Conservation (phyloP, 805 yeast genomes). For the Wickerhamiella spandovensis region DNA sequence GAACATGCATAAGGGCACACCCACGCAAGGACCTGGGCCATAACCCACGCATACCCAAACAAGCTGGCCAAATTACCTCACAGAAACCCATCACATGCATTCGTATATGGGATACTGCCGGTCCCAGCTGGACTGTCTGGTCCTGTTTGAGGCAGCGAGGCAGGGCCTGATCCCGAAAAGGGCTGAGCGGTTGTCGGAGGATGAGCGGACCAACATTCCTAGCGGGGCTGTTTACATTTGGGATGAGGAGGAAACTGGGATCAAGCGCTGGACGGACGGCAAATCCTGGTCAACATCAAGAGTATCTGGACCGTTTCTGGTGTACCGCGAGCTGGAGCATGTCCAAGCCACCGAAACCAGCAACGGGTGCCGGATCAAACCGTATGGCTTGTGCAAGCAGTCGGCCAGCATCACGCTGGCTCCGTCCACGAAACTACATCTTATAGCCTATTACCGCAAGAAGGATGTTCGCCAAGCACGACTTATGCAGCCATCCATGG, state of each 20-base stretch:
- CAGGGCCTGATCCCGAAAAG: slow-evolving; percentile 43
- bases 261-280: slow-evolving; percentile 73
- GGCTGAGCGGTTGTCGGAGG: slow-evolving; percentile 41
- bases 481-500: slow-evolving; percentile 34
- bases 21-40: not conserved
- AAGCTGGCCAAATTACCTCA: not conserved
- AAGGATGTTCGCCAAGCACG: slow-evolving; percentile 20
- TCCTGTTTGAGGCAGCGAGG: slow-evolving; percentile 53
- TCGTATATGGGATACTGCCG: slow-evolving; percentile 50
- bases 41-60: not conserved
- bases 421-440: slow-evolving; percentile 41
- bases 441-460: slow-evolving; percentile 39
- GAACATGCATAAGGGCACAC: not conserved
- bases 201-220: slow-evolving; percentile 39
- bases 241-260: slow-evolving; percentile 59
- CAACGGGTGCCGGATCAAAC: slow-evolving; percentile 31
- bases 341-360: slow-evolving; percentile 10
- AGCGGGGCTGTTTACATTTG: slow-evolving; percentile 56
- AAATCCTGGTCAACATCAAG: slow-evolving; percentile 60
- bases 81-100: slow-evolving; percentile 29
- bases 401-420: slow-evolving; percentile 44
- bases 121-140: slow-evolving; percentile 47
- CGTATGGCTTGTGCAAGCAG: slow-evolving; percentile 50
- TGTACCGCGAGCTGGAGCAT: slow-evolving; percentile 47
- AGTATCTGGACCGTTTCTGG: slow-evolving; percentile 48